Conservation (phyloP, 495 filamentous ascomycete genomes). For the Hyaloscypha hepaticicola region DNA sequence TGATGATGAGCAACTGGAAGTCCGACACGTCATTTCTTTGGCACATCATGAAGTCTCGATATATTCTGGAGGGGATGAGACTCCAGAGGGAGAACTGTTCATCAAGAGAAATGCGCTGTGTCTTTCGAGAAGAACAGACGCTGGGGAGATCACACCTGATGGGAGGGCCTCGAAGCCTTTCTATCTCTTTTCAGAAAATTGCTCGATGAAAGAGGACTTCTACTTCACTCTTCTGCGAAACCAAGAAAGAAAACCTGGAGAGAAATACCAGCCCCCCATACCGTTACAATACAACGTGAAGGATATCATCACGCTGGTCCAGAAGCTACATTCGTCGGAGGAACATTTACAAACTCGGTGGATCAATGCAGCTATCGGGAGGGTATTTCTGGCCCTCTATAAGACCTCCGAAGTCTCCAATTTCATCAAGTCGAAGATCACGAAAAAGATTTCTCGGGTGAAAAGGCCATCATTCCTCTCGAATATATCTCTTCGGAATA, state of each 20-base stretch:
- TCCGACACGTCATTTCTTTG: slow-evolving; percentile 90
- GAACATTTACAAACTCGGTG: slow-evolving; percentile 90
- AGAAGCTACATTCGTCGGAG: slow-evolving; percentile 86
- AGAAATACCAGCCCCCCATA: slow-evolving; percentile 59
- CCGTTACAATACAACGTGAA: slow-evolving; percentile 79
- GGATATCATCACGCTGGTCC: slow-evolving; percentile 82
- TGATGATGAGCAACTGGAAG: slow-evolving; percentile 82
- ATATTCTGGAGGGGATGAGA: slow-evolving; percentile 75
- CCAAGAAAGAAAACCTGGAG: slow-evolving; percentile 64
- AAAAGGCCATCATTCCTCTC: slow-evolving; percentile 89
- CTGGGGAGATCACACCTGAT: slow-evolving; percentile 51
- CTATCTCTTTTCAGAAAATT: slow-evolving; percentile 90
- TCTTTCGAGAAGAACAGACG: slow-evolving; percentile 67
- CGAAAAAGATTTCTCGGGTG: slow-evolving; percentile 93
- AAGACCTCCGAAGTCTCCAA: slow-evolving; percentile 79
- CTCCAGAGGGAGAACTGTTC: slow-evolving; percentile 89
- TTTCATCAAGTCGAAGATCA: slow-evolving; percentile 78
- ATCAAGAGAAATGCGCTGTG: slow-evolving; percentile 95
- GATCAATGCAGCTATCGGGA: slow-evolving; percentile 88
- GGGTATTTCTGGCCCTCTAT: slow-evolving; percentile 84
- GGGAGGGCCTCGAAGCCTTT: slow-evolving; percentile 71
- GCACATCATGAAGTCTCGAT: slow-evolving; percentile 84
- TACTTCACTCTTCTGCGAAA: slow-evolving; percentile 90
- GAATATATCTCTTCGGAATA: slow-evolving; percentile 71
- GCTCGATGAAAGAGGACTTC: slow-evolving; percentile 96